Evolutionary conservation across 306 rosid genomes (phyloP).

Genomic region (Sicyos edulis): DNA sequence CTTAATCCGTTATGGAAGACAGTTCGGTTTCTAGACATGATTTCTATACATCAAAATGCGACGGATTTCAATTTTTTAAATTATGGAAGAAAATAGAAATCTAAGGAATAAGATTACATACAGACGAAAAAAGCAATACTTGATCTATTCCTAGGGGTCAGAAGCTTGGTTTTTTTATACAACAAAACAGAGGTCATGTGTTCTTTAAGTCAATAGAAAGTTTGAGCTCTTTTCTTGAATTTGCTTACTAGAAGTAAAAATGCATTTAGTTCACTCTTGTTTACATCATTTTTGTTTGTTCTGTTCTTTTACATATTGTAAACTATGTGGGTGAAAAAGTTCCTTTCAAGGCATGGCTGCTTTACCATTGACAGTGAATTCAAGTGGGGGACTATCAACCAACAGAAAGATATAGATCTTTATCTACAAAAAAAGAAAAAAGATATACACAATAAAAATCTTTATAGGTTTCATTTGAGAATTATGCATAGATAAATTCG

Average conservation of each 20-base stretch:
- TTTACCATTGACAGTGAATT: conserved; percentile 7
- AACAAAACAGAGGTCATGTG: conserved; percentile 3
- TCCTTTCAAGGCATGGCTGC: conserved; percentile 4
- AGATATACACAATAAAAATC: not conserved
- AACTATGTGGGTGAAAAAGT: not conserved
- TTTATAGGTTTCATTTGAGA: not conserved
- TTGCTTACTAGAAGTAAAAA: conserved; percentile 13
- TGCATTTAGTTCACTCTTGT: not conserved
- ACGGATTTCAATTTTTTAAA: not conserved
- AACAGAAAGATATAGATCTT: not conserved
- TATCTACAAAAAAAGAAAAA: not conserved
- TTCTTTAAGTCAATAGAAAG: not conserved
- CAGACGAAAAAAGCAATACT: too few relatives aligned
- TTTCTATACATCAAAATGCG: not conserved
- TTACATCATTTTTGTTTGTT: not conserved
- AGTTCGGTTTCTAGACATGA: not conserved
- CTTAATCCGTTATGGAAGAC: not conserved
- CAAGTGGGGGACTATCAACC: not conserved
- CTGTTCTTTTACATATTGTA: not conserved
- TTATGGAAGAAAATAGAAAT: not conserved
- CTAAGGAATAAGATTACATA: too few relatives aligned
- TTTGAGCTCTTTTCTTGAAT: not conserved
- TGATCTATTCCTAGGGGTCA: too few relatives aligned
- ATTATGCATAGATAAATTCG: not conserved
- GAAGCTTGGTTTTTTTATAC: not conserved